Conservation (phyloP, 306 rosid genomes). For the Ammopiptanthus mongolicus region DNA sequence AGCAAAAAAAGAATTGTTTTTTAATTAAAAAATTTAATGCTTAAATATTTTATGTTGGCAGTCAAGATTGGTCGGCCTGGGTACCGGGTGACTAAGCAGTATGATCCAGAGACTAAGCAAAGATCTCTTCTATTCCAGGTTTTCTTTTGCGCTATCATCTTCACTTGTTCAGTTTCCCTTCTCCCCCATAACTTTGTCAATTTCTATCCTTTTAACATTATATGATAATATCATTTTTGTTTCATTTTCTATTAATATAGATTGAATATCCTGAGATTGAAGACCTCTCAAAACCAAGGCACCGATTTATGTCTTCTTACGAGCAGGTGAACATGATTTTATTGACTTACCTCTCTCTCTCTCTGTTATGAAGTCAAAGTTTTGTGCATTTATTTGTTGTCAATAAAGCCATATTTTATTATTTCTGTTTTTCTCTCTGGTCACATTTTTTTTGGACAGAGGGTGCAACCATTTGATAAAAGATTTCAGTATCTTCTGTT, state of each 20-base stretch:
- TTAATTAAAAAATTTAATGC: background rate
- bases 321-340: constrained; percentile 61
- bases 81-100: constrained; percentile 88
- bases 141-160: background rate
- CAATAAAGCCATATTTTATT: background rate
- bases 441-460: constrained; percentile 36
- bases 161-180: background rate
- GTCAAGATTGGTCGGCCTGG: constrained; percentile 98
- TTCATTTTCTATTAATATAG: constrained; percentile 29
- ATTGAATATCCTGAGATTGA: constrained; percentile 98
- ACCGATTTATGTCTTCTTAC: constrained; percentile 93
- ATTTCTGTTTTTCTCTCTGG: background rate
- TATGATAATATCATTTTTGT: background rate
- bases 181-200: background rate
- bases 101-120: constrained; percentile 86
- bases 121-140: constrained; percentile 96
- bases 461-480: constrained; percentile 79
- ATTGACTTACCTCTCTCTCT: background rate
- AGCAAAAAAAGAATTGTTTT: background rate
- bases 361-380: background rate
- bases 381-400: background rate
- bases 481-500: constrained; percentile 77
- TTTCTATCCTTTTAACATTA: background rate
- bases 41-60: constrained; percentile 25
- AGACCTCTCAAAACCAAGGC: constrained; percentile 87